Evolutionary conservation across 176 grass and related monocot species (phyloP).

Genomic region (Musa troglodytarum): DNA sequence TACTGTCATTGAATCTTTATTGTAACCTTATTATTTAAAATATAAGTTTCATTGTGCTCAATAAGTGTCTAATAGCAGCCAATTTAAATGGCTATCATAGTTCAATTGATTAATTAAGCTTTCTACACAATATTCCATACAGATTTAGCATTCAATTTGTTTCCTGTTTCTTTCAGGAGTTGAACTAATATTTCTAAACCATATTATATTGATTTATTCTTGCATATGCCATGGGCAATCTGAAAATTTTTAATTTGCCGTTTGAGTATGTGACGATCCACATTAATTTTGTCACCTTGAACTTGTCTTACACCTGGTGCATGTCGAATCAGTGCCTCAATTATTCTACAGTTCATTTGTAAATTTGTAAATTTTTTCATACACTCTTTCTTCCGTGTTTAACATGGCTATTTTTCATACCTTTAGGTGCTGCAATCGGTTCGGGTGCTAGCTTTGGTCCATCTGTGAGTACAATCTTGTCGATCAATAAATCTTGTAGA

Average conservation of each 20-base stretch:
- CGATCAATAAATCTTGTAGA: neutral
- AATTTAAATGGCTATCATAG: neutral
- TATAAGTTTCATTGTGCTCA: neutral
- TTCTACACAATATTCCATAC: neutral
- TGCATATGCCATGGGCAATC: no score
- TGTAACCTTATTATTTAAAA: neutral
- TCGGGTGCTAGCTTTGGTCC: conserved; percentile 85
- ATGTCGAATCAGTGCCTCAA: no score
- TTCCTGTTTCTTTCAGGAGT: no score
- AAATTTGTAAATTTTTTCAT: neutral
- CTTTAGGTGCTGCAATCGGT: conserved; percentile 54
- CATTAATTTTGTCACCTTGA: no score
- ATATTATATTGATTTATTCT: no score
- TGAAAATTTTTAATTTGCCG: no score
- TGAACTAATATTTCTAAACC: no score
- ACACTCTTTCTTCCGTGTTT: neutral
- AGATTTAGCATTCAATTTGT: neutral
- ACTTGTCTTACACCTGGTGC: no score
- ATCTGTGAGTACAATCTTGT: conserved; percentile 52
- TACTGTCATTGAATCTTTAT: neutral
- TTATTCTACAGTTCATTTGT: neutral
- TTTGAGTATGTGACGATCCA: no score
- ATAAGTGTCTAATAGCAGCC: neutral
- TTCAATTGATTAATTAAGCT: neutral
- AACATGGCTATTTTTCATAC: neutral